A percentile compares a stretch with the other conserved stretches of the same genome.
phyloP scores from a whole-genome alignment of 495 filamentous ascomycete species.

The Hypoxylon rickii region DNA sequence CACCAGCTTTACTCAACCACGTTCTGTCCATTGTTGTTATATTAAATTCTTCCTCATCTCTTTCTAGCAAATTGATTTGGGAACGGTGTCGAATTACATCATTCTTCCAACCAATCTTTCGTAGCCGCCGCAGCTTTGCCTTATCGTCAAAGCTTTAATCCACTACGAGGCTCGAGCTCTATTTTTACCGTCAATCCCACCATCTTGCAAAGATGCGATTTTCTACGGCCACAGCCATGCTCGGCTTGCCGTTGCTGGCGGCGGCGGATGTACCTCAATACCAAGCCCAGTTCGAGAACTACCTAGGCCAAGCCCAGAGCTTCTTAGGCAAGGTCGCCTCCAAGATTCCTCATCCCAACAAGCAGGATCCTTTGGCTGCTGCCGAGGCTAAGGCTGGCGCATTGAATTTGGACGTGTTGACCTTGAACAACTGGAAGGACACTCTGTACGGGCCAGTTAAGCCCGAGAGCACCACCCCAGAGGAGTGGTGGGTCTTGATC shows the following conservation, averaged over 20 bases:
- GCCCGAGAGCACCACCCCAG: constrained; percentile 56
- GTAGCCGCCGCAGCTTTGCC: constrained; percentile 1
- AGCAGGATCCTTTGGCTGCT: constrained; percentile 45
- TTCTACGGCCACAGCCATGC: constrained; percentile 59
- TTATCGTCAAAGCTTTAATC: constrained; percentile 7
- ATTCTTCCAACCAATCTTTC: constrained; percentile 1
- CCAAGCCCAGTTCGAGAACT: constrained; percentile 72
- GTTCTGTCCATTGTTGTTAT: not conserved
- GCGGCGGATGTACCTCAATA: constrained; percentile 61
- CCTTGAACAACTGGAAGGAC: constrained; percentile 71
- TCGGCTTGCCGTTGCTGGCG: constrained; percentile 72
- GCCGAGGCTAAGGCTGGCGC: constrained; percentile 41
- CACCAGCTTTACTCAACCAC: not conserved
- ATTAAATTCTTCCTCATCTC: constrained; percentile 10
- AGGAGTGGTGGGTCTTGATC: constrained; percentile 81
- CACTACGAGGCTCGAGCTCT: constrained; percentile 17
- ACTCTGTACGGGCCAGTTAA: constrained; percentile 66
- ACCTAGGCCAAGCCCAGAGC: constrained; percentile 62
- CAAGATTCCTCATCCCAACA: constrained; percentile 58
- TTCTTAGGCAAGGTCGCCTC: constrained; percentile 66
- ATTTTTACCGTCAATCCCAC: constrained; percentile 3
- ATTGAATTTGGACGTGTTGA: constrained; percentile 62
- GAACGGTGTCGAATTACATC: constrained; percentile 23
- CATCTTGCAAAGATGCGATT: constrained; percentile 66
- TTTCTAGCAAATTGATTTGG: not conserved